phyloP scores from a whole-genome alignment of 2,329 filamentous ascomycete genomes.

The Sporothrix sp. region DNA sequence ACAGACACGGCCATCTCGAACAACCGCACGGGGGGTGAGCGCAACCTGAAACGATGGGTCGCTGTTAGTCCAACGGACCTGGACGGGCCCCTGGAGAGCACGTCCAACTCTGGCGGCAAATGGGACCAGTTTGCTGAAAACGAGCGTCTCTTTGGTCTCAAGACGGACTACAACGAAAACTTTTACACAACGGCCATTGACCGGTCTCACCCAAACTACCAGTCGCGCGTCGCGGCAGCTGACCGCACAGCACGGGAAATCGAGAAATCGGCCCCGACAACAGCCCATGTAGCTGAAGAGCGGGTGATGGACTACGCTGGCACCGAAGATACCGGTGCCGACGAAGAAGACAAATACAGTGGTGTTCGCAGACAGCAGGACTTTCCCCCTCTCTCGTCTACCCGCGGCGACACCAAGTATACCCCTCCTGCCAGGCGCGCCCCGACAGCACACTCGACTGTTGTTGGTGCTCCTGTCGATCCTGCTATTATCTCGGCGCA shows the following conservation, averaged over 20 bases:
- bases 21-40: slow-evolving; percentile 57
- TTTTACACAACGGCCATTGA: slow-evolving; percentile 91
- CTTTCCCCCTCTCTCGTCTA: slow-evolving; percentile 51
- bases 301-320: slow-evolving; percentile 61
- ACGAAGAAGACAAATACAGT: slow-evolving; percentile 93
- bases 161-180: slow-evolving; percentile 86
- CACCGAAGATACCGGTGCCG: slow-evolving; percentile 50
- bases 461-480: slow-evolving; percentile 69
- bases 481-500: slow-evolving; percentile 88
- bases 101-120: slow-evolving; percentile 33
- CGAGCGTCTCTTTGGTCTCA: slow-evolving; percentile 75
- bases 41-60: slow-evolving; percentile 73
- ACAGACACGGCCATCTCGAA: slow-evolving; percentile 86
- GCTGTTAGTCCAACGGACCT: slow-evolving; percentile 52
- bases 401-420: slow-evolving; percentile 58
- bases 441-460: slow-evolving; percentile 61
- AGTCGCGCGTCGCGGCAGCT: slow-evolving; percentile 65
- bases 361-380: slow-evolving; percentile 71
- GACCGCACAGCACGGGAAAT: slow-evolving; percentile 85
- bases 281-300: slow-evolving; percentile 83
- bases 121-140: slow-evolving; percentile 97
- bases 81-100: slow-evolving; percentile 62
- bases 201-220: slow-evolving; percentile 72
- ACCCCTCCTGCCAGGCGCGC: slow-evolving; percentile 82
- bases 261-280: slow-evolving; percentile 61